These are phyloP conservation scores for Penicillium turbatum DNA, from an alignment of 495 filamentous ascomycete species.

Conservation along the genomic window DNA sequence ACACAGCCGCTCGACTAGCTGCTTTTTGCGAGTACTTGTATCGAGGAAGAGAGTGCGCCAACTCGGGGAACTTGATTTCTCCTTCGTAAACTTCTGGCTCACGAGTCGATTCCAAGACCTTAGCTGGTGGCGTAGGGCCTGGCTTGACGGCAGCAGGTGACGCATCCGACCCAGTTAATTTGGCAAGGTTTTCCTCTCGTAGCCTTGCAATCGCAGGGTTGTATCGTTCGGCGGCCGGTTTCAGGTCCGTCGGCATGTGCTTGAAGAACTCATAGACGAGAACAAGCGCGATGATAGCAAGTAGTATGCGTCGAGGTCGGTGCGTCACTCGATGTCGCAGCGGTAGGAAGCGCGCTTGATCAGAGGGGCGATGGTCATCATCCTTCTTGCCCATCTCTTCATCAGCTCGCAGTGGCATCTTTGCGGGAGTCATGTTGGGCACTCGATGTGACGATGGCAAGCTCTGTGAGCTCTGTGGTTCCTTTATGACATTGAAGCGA, in stretches of 20 bases:
- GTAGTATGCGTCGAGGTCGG: slow-evolving; percentile 43
- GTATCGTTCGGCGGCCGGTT: slow-evolving; percentile 29
- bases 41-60: slow-evolving; percentile 48
- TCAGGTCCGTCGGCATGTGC: slow-evolving; percentile 47
- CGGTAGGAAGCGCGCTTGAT: slow-evolving; percentile 20
- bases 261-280: slow-evolving; percentile 51
- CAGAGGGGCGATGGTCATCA: slow-evolving; percentile 53
- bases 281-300: slow-evolving; percentile 38
- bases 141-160: slow-evolving; percentile 6
- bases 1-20: slow-evolving; percentile 42
- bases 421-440: slow-evolving; percentile 40
- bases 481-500: background rate
- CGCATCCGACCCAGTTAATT: slow-evolving; percentile 2
- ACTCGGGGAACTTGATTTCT: slow-evolving; percentile 50
- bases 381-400: slow-evolving; percentile 69
- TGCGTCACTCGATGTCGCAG: slow-evolving; percentile 31
- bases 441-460: slow-evolving; percentile 5
- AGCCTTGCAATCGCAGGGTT: slow-evolving; percentile 21
- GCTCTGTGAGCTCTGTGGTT: slow-evolving; percentile 18
- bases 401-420: slow-evolving; percentile 48
- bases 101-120: slow-evolving; percentile 16
- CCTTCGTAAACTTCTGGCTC: slow-evolving; percentile 46
- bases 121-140: slow-evolving; percentile 15
- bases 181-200: slow-evolving; percentile 18
- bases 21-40: slow-evolving; percentile 23